Percentiles rank a stretch among this genome's conserved stretches.
Conservation (phyloP, 306 rosid species). For the Glycyrrhiza uralensis region DNA sequence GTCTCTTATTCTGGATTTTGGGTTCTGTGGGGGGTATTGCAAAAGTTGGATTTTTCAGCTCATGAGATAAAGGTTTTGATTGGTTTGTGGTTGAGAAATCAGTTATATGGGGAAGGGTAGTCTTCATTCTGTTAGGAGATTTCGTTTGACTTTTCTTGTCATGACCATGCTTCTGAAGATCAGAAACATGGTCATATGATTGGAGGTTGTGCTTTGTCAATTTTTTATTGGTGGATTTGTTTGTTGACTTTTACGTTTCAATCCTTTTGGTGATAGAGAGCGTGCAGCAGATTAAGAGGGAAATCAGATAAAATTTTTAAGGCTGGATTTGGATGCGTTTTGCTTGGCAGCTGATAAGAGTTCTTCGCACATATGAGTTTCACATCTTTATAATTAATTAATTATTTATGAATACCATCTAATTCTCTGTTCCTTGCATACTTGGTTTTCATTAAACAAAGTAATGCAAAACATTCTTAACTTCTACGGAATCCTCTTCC, state of each 20-base stretch:
- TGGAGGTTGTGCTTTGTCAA: not conserved
- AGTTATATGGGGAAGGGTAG: not conserved
- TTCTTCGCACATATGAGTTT: not conserved
- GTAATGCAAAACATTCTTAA: not conserved
- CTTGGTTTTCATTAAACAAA: not conserved
- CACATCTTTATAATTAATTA: not conserved
- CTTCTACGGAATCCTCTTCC: not conserved
- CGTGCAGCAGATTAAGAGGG: not conserved
- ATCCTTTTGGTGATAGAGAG: not conserved
- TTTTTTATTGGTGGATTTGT: not conserved
- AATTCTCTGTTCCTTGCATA: not conserved
- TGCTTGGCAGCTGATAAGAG: not conserved
- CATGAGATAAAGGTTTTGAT: conserved; percentile 12
- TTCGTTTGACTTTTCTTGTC: not conserved
- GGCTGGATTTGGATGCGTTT: conserved; percentile 15
- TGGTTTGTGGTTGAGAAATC: conserved; percentile 10
- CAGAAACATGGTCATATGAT: not conserved
- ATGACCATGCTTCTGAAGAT: not conserved
- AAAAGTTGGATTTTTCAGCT: conserved; percentile 9
- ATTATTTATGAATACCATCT: no score
- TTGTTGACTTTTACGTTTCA: not conserved
- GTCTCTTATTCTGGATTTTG: not conserved
- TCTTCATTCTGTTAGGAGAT: not conserved
- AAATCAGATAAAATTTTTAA: not conserved
- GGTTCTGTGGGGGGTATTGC: not conserved